phyloP scores from a whole-genome alignment of 2,329 filamentous ascomycete genomes.

The Leptographium radiaticola region DNA sequence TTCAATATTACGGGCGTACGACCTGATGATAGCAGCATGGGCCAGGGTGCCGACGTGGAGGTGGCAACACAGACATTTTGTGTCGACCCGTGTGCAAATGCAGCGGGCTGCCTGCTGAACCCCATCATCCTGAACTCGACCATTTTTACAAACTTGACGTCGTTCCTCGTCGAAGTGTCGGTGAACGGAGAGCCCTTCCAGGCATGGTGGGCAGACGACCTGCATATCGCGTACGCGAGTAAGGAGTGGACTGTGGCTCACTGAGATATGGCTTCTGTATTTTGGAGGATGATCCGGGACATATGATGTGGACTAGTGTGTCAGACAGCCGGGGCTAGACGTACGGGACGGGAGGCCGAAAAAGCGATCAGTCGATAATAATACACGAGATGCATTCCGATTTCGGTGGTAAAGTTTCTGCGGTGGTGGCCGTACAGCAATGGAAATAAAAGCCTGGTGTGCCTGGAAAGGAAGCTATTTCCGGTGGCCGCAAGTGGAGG shows the following conservation, averaged over 20 bases:
- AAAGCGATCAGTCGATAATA: too few relatives aligned
- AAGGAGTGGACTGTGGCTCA: background rate
- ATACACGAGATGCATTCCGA: too few relatives aligned
- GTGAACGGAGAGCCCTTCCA: slow-evolving; percentile 18
- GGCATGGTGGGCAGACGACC: slow-evolving; percentile 33
- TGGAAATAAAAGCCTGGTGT: too few relatives aligned
- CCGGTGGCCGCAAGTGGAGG: too few relatives aligned
- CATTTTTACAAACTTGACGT: slow-evolving; percentile 20
- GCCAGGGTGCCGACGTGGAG: slow-evolving; percentile 11
- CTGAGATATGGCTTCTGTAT: too few relatives aligned
- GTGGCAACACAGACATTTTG: slow-evolving; percentile 14
- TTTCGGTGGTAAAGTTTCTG: too few relatives aligned
- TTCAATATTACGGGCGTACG: slow-evolving; percentile 24
- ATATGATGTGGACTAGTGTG: too few relatives aligned
- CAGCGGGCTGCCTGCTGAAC: slow-evolving; percentile 18
- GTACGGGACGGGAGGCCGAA: too few relatives aligned
- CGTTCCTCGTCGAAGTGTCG: slow-evolving; percentile 26
- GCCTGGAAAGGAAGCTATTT: too few relatives aligned
- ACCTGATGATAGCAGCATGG: background rate
- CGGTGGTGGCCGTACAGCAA: too few relatives aligned
- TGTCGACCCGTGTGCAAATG: slow-evolving; percentile 18
- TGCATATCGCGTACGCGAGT: slow-evolving; percentile 9
- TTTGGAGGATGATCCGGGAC: too few relatives aligned
- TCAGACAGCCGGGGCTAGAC: too few relatives aligned
- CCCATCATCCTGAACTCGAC: slow-evolving; percentile 13